These are phyloP conservation scores for Marasmius sp. DNA, from an alignment of 1,284 basidiomycete genomes.

Conservation along the genomic window DNA sequence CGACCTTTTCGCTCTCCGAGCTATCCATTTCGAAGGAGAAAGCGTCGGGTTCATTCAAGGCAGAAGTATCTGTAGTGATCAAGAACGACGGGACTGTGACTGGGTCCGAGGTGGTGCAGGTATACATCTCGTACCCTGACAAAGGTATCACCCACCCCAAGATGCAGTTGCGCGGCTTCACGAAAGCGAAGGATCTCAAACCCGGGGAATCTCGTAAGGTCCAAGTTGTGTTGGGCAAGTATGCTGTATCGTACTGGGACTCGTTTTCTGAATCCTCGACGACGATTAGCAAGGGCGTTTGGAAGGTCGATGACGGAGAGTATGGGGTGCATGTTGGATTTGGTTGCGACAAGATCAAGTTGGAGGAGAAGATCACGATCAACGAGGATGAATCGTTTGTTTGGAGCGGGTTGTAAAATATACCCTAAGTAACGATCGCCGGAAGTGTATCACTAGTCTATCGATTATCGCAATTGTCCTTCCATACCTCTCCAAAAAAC, in stretches of 20 bases:
- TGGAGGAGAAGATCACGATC: slow-evolving; percentile 4
- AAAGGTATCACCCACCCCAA: slow-evolving; percentile 54
- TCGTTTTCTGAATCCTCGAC: background rate
- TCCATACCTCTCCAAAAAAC: too few species aligned
- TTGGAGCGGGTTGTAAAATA: too few species aligned
- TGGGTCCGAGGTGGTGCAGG: slow-evolving; percentile 69
- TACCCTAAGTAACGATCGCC: too few species aligned
- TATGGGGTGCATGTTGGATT: slow-evolving; percentile 17
- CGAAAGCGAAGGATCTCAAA: slow-evolving; percentile 49
- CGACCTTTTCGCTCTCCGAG: slow-evolving; percentile 58
- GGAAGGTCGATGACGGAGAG: slow-evolving; percentile 16
- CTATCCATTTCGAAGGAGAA: slow-evolving; percentile 36
- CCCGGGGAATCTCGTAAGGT: slow-evolving; percentile 42
- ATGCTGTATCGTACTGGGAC: slow-evolving; percentile 22
- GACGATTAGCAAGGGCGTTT: slow-evolving; percentile 4
- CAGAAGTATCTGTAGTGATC: slow-evolving; percentile 45
- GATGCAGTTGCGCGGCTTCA: slow-evolving; percentile 60
- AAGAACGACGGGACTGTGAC: slow-evolving; percentile 54
- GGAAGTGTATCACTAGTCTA: too few species aligned
- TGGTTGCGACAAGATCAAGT: slow-evolving; percentile 12
- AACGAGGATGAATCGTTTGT: too few species aligned
- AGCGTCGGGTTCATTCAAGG: slow-evolving; percentile 30
- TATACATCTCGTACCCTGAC: slow-evolving; percentile 63
- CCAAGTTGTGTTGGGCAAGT: slow-evolving; percentile 54
- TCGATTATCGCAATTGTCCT: too few species aligned